Conservation (phyloP, 2,329 filamentous ascomycete species). For the Colletotrichum liriopes region DNA sequence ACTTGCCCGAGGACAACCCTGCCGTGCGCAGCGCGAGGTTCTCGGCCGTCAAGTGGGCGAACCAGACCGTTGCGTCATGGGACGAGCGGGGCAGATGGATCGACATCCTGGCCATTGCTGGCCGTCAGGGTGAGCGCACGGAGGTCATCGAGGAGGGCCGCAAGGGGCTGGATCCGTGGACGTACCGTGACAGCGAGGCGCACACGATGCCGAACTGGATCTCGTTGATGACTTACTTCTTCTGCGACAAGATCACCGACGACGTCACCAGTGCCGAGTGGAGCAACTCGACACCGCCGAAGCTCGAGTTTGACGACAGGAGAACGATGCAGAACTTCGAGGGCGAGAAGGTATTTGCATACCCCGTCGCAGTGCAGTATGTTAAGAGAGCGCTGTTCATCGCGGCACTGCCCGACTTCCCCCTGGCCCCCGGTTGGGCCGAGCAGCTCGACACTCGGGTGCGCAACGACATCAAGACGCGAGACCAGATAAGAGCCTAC, state of each 20-base stretch:
- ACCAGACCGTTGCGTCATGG: conserved; percentile 85
- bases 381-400: conserved; percentile 70
- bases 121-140: conserved; percentile 76
- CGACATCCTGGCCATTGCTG: conserved; percentile 84
- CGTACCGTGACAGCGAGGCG: conserved; percentile 54
- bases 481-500: conserved; percentile 71
- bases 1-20: conserved; percentile 62
- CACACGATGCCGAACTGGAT: conserved; percentile 65
- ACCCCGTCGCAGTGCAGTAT: conserved; percentile 80
- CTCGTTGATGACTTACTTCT: conserved; percentile 66
- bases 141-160: conserved; percentile 92
- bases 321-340: conserved; percentile 63
- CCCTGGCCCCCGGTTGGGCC: conserved; percentile 87
- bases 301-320: conserved; percentile 46
- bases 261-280: conserved; percentile 21
- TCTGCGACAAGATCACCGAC: conserved; percentile 50
- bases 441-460: conserved; percentile 81
- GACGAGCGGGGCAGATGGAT: conserved; percentile 90
- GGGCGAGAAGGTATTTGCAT: conserved; percentile 67
- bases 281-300: conserved; percentile 16
- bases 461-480: conserved; percentile 77
- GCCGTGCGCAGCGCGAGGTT: conserved; percentile 83
- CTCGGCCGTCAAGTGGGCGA: conserved; percentile 89
- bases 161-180: conserved; percentile 84
- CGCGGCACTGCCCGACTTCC: conserved; percentile 63